These are phyloP conservation scores for Inonotus obliquus DNA, from an alignment of 1,284 basidiomycete genomes.

Conservation along the genomic window DNA sequence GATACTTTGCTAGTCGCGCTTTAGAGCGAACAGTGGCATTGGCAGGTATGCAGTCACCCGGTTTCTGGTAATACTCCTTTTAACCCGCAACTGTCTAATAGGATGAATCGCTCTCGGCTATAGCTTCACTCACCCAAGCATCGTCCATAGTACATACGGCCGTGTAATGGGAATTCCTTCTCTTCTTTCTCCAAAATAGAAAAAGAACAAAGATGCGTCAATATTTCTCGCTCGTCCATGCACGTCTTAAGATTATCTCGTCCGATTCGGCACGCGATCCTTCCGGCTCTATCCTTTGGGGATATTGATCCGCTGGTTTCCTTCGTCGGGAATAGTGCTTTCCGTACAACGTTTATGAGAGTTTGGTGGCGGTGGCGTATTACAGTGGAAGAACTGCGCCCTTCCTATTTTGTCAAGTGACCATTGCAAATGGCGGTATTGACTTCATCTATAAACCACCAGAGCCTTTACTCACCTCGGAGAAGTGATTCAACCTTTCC, in stretches of 20 bases:
- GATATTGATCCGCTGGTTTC: not conserved
- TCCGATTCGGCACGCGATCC: not conserved
- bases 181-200: not conserved
- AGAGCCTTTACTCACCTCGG: not conserved
- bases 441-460: not conserved
- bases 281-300: not conserved
- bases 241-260: not conserved
- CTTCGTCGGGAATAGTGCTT: not conserved
- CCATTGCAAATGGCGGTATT: not conserved
- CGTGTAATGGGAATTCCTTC: conserved; percentile 11
- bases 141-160: conserved; percentile 13
- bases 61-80: not conserved
- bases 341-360: not conserved
- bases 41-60: not conserved
- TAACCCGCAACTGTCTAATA: not conserved
- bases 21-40: conserved; percentile 49
- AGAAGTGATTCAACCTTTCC: not conserved
- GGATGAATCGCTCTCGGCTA: not conserved
- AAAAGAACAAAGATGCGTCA: conserved; percentile 13
- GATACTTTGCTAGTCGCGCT: conserved; percentile 76
- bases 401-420: not conserved
- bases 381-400: not conserved
- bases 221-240: conserved; percentile 2
- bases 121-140: not conserved
- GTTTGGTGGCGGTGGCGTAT: not conserved